Evolutionary conservation across 2,329 filamentous ascomycete species (phyloP), one percentile per base, ranked within the genome.

Genomic region (Cercospora sojina): DNA sequence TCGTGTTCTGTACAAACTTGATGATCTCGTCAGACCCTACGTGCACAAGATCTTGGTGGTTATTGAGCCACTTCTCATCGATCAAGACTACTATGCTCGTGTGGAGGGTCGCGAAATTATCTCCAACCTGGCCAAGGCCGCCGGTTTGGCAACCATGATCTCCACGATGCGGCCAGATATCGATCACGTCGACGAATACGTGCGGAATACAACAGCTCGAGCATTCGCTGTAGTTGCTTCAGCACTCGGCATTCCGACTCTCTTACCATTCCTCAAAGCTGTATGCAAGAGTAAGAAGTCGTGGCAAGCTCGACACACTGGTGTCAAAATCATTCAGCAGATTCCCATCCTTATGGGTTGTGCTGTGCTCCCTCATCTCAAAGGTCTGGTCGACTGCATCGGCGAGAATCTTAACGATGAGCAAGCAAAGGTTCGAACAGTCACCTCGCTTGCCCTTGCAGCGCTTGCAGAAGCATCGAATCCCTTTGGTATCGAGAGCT

Each of bases 261-360:
- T 99, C 56, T 87, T 99, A 27, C 95, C 95, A 2, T 99, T 99
- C 84, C 83, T 99, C 49, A 88, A 93, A 74, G 95, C 96, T 67
- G 95, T 99, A 18, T 99, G 95, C 78, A 90, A 93, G 78, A 97
- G 93, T 82, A 98, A 98, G 81, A 99, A 99, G 81, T 98, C 95
- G 64, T 99, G 95, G 95, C 93, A 98, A 78, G 95, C 95, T 62
- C 87, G 95, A 69, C 95, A 99, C 78, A 99, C 95, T 2, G 95
- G 95, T 82, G 95, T 99, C 71, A 99, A 99, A 84, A 99, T 99
- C 77, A 91, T 99, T 16, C 95, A 99, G 79, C 95, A 99, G 77
- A 98, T 99, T 74, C 94, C 95, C 23, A 99, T 99, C 72, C 83
- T 99, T 5, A 99, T 99, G 95, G 95, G 95, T 29, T 99, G 95